Base-by-base conservation (phyloP, 2,329 filamentous ascomycete species). In the Corniculantispora saksenae region DNA sequence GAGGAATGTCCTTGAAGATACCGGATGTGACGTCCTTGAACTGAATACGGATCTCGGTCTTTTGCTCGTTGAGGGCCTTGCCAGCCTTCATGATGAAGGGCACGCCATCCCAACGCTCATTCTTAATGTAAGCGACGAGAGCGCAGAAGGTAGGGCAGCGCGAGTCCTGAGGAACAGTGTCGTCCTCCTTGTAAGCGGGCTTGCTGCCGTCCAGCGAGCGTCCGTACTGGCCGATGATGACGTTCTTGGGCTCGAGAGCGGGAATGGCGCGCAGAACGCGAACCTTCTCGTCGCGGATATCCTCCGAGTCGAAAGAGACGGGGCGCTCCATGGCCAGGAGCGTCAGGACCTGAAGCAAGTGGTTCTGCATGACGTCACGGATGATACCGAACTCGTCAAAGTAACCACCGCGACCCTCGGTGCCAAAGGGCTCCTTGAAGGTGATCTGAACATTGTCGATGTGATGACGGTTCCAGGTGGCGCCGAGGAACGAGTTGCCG, bases 361-460 rank as follows among this genome's bases (percentile, higher is more conserved):
- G 95, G 85, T 99, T 99, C 83, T 99, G 95, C 95, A 99, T 98
- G 71, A 99, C 95, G 83, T 99, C 96, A 77, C 96, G 93, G 74
- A 99, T 93, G 79, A 99, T 99, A 75, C 95, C 96, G 74, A 99
- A 99, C 82, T 99, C 95, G 76, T 99, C 96, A 77, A 99, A 99
- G 84, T 99, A 99, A 64, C 95, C 95, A 69, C 96, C 95, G 76
- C 95, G 92, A 63, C 95, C 96, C 79, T 99, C 95, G 25, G 95
- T 99, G 72, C 95, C 96, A 75, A 99, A 99, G 9, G 95, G 95
- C 83, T 99, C 95, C 84, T 99, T 99, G 86, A 99, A 99, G 56
- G 95, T 93, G 77, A 99, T 98, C 83, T 98, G 95, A 58, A 99
- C 91, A 74, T 97, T 99, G 83, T 98, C 95, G 82, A 99, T 99